phyloP scores from a whole-genome alignment of 805 yeast genomes.

The Schwanniomyces vanrijiae region DNA sequence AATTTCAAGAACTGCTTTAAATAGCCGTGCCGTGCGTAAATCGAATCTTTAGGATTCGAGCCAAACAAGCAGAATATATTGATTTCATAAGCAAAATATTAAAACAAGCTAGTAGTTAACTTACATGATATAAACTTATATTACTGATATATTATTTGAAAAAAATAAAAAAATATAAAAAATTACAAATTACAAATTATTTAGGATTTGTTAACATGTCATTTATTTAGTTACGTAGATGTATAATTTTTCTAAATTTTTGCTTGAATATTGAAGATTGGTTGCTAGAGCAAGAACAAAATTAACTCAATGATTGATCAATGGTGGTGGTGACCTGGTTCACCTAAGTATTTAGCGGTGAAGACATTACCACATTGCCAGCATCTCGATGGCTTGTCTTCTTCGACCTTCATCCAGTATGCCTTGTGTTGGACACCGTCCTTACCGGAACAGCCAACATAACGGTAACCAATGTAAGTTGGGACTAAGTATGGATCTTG shows the following conservation, averaged over 20 bases:
- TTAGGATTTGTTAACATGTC: neutral
- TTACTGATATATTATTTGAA: neutral
- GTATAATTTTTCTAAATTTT: neutral
- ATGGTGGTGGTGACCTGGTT: slow-evolving; percentile 63
- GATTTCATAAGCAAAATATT: too few relatives aligned
- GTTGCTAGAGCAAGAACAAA: neutral
- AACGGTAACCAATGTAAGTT: slow-evolving; percentile 88
- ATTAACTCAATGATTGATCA: slow-evolving; percentile 7
- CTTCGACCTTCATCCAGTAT: slow-evolving; percentile 90
- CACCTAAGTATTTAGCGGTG: slow-evolving; percentile 85
- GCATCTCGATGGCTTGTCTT: slow-evolving; percentile 85
- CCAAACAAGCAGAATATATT: too few relatives aligned
- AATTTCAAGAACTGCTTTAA: too few relatives aligned
- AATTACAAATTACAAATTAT: neutral
- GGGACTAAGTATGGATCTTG: slow-evolving; percentile 87
- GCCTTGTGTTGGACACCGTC: slow-evolving; percentile 84
- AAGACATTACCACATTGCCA: slow-evolving; percentile 99
- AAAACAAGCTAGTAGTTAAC: too few relatives aligned
- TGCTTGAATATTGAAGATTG: neutral
- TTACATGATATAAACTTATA: too few relatives aligned
- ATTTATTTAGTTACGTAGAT: neutral
- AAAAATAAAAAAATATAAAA: neutral
- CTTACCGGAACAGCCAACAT: slow-evolving; percentile 95
- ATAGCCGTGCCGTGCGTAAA: too few relatives aligned
- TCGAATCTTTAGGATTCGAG: too few relatives aligned